Conservation (phyloP, 495 filamentous ascomycete genomes). For the Cairneyella variabilis region DNA sequence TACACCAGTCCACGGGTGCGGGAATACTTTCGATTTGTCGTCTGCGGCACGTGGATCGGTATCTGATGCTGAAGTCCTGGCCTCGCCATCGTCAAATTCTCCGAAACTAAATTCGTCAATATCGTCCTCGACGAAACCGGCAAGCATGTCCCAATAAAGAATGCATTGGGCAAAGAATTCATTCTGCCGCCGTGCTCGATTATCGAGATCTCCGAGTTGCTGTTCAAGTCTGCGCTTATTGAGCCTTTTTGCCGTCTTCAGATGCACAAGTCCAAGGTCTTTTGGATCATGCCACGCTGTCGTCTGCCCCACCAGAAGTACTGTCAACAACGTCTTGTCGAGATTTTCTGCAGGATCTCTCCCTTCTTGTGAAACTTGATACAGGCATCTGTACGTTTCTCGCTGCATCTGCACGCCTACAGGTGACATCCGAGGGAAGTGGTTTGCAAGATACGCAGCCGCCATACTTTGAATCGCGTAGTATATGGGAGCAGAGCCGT, state of each 20-base stretch:
- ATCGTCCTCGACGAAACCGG: constrained; percentile 51
- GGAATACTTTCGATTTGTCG: constrained; percentile 27
- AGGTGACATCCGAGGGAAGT: constrained; percentile 49
- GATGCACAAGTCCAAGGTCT: constrained; percentile 47
- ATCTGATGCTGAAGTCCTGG: not conserved
- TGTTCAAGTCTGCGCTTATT: constrained; percentile 18
- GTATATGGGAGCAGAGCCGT: constrained; percentile 52
- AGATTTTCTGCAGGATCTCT: constrained; percentile 34
- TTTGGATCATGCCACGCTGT: constrained; percentile 55
- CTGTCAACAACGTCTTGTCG: constrained; percentile 47
- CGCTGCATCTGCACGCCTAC: constrained; percentile 50
- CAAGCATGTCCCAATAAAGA: constrained; percentile 59
- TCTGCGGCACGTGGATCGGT: not conserved
- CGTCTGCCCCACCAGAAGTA: constrained; percentile 53
- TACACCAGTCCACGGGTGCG: constrained; percentile 58
- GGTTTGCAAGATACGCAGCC: constrained; percentile 53
- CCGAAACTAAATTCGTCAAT: constrained; percentile 25
- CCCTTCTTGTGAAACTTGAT: constrained; percentile 5
- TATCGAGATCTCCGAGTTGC: constrained; percentile 15
- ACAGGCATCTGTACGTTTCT: constrained; percentile 29
- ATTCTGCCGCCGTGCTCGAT: constrained; percentile 39
- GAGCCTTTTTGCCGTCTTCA: constrained; percentile 32
- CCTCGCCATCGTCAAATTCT: not conserved
- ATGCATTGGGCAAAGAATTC: constrained; percentile 57
- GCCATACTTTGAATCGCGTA: constrained; percentile 60